phyloP scores from a whole-genome alignment of 176 grass and related monocot genomes.

The Aegilops umbellulata region DNA sequence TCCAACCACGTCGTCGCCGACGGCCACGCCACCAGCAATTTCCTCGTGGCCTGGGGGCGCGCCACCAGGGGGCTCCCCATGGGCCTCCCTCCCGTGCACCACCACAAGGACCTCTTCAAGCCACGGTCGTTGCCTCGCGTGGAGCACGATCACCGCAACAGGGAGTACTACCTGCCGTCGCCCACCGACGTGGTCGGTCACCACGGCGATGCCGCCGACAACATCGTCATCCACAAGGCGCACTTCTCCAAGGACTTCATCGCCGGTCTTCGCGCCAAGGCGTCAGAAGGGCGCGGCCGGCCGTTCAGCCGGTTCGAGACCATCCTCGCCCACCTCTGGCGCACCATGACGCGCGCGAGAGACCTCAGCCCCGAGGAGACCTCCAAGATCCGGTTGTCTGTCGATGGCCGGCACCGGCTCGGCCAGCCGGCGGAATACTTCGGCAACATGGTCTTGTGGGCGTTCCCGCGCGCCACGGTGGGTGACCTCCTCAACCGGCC shows the following conservation, averaged over 20 bases:
- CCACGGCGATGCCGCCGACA: background rate
- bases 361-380: background rate
- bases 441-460: conserved; percentile 72
- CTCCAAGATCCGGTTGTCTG: conserved; percentile 44
- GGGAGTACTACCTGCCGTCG: background rate
- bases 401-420: conserved; percentile 57
- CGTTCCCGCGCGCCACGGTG: conserved; percentile 43
- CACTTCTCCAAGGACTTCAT: conserved; percentile 75
- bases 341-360: conserved; percentile 42
- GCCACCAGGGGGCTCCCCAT: background rate
- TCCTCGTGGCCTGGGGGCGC: background rate
- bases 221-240: conserved; percentile 51
- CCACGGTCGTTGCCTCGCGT: background rate
- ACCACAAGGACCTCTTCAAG: background rate
- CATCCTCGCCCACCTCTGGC: conserved; percentile 66
- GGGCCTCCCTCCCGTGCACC: background rate
- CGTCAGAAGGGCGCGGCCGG: conserved; percentile 17
- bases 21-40: background rate
- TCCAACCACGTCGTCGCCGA: background rate
- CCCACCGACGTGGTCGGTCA: background rate
- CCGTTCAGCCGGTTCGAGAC: conserved; percentile 58
- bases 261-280: conserved; percentile 28
- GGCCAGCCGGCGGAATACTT: conserved; percentile 44
- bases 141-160: background rate
- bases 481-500: conserved; percentile 39